These are phyloP conservation scores for Mrakia blollopis DNA, from an alignment of 768 basidiomycete genomes.

Conservation along the genomic window DNA sequence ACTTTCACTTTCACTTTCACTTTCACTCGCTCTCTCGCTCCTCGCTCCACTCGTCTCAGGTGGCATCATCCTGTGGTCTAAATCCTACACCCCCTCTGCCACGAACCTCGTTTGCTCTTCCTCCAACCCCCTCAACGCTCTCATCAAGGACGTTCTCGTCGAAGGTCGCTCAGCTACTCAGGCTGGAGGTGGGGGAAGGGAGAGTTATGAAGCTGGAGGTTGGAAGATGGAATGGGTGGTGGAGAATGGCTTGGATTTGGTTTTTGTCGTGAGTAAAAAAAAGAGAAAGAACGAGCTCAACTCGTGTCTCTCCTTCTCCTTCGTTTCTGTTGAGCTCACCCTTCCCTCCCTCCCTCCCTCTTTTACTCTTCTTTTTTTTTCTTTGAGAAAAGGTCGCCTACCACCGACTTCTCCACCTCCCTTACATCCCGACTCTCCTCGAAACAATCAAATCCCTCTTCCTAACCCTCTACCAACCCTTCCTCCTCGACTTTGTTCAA, in stretches of 20 bases:
- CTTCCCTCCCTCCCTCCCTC: background rate
- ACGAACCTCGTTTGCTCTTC: background rate
- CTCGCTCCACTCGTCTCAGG: constrained; percentile 13
- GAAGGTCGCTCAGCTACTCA: constrained; percentile 83
- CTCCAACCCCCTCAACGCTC: constrained; percentile 73
- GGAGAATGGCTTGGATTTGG: constrained; percentile 82
- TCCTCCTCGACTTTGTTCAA: constrained; percentile 11
- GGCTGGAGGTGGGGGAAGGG: constrained; percentile 38
- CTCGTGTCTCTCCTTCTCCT: background rate
- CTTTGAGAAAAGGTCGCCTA: constrained; percentile 18
- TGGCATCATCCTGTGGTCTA: constrained; percentile 28
- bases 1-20: background rate
- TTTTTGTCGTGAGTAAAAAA: constrained; percentile 75
- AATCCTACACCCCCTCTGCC: constrained; percentile 28
- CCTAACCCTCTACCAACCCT: constrained; percentile 25
- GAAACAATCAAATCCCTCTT: constrained; percentile 27
- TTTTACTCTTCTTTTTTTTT: background rate
- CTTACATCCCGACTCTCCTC: constrained; percentile 28
- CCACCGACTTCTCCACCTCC: constrained; percentile 28
- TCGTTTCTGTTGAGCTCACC: background rate
- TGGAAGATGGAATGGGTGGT: constrained; percentile 33
- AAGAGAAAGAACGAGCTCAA: background rate
- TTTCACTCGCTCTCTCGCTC: background rate
- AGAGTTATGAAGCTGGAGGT: constrained; percentile 20
- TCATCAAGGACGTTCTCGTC: constrained; percentile 85